phyloP scores from a whole-genome alignment of 2,329 filamentous ascomycete species.

The Metarhizium rileyi region DNA sequence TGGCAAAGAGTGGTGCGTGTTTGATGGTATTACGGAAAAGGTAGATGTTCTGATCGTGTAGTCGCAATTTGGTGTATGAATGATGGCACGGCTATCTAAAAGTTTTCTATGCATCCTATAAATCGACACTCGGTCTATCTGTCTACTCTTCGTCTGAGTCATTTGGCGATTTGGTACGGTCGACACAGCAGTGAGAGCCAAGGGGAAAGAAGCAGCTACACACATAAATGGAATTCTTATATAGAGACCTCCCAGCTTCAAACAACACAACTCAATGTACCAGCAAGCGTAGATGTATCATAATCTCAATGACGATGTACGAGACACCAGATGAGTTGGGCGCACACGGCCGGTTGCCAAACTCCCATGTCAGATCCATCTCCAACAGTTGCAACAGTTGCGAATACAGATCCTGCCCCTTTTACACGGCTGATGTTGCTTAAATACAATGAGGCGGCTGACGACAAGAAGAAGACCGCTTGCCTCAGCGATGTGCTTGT shows the following conservation, averaged over 20 bases:
- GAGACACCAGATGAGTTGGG: constrained; percentile 6
- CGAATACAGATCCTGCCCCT: constrained; percentile 7
- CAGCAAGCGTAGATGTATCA: constrained; percentile 6
- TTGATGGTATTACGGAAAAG: not conserved
- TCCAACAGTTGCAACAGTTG: constrained; percentile 7
- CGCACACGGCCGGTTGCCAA: constrained; percentile 9
- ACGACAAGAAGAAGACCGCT: constrained; percentile 8
- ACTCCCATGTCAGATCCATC: constrained; percentile 9
- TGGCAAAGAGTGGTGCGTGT: not conserved
- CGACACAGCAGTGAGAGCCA: not conserved
- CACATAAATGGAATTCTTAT: constrained; percentile 2
- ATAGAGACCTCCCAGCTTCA: constrained; percentile 3
- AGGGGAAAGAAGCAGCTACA: constrained; percentile 5
- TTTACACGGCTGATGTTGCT: constrained; percentile 2
- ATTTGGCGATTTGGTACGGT: not conserved
- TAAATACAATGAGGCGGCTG: constrained; percentile 8
- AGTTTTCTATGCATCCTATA: not conserved
- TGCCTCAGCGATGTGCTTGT: constrained; percentile 9
- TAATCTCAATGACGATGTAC: constrained; percentile 9
- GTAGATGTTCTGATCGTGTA: not conserved
- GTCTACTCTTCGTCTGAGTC: not conserved
- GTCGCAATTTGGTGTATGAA: not conserved
- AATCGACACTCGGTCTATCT: not conserved
- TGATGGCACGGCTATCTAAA: not conserved
- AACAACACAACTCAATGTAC: constrained; percentile 6